phyloP scores from a whole-genome alignment of 2,329 filamentous ascomycete species.

The Ophiobolus disseminans region DNA sequence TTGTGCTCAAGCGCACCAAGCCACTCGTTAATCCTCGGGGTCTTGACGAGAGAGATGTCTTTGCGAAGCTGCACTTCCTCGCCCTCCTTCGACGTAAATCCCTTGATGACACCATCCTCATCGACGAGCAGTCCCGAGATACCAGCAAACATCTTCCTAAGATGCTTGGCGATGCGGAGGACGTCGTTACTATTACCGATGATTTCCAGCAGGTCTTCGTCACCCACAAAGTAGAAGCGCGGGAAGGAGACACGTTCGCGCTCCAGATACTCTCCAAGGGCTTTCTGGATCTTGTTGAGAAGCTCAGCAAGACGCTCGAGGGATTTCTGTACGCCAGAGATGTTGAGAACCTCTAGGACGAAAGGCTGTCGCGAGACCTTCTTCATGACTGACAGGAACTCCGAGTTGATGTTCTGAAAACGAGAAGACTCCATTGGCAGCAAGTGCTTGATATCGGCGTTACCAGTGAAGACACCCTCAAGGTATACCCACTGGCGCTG shows the following conservation, averaged over 20 bases:
- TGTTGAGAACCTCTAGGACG: slow-evolving; percentile 93
- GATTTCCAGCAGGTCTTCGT: slow-evolving; percentile 97
- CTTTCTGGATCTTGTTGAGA: slow-evolving; percentile 99
- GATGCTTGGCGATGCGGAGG: slow-evolving; percentile 93
- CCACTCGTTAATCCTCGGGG: slow-evolving; percentile 98
- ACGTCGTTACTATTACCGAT: slow-evolving; percentile 99
- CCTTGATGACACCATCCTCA: slow-evolving; percentile 86
- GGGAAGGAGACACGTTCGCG: slow-evolving; percentile 97
- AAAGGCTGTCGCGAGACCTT: slow-evolving; percentile 97
- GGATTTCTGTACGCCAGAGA: slow-evolving; percentile 94
- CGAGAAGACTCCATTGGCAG: slow-evolving; percentile 94
- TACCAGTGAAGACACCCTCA: slow-evolving; percentile 97
- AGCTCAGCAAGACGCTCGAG: slow-evolving; percentile 95
- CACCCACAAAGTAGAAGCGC: slow-evolving; percentile 98
- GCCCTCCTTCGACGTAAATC: slow-evolving; percentile 93
- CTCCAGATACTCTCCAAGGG: slow-evolving; percentile 96
- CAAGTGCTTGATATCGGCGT: slow-evolving; percentile 97
- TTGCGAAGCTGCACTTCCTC: slow-evolving; percentile 88
- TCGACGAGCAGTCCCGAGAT: slow-evolving; percentile 90
- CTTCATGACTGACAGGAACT: slow-evolving; percentile 99
- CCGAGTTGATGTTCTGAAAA: slow-evolving; percentile 99
- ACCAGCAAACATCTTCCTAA: slow-evolving; percentile 99
- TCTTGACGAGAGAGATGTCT: slow-evolving; percentile 90
- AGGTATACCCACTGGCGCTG: slow-evolving; percentile 99
- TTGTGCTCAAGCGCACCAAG: slow-evolving; percentile 88